Evolutionary conservation across 495 filamentous ascomycete genomes (phyloP).

Genomic region (Staphylotrichum longicolle): DNA sequence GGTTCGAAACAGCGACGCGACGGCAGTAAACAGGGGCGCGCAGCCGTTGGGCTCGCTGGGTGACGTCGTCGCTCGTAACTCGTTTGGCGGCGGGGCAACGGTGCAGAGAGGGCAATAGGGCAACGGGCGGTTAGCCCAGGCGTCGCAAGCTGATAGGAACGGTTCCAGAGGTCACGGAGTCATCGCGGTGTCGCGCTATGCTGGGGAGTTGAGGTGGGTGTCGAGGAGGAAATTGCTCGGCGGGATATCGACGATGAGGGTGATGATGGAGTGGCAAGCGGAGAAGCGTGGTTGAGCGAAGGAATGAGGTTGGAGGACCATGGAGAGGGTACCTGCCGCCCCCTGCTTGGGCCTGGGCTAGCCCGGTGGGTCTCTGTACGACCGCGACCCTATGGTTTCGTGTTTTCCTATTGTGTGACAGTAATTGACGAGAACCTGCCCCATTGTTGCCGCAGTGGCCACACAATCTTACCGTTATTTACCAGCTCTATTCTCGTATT

Average conservation of each 20-base stretch:
- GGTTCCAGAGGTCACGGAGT: background rate
- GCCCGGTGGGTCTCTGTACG: background rate
- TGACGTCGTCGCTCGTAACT: slow-evolving; percentile 3
- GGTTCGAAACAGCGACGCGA: slow-evolving; percentile 6
- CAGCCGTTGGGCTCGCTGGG: background rate
- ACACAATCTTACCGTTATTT: background rate
- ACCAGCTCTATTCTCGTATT: background rate
- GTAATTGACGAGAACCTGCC: too few relatives aligned
- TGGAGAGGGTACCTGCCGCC: slow-evolving; percentile 12
- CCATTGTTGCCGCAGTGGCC: too few relatives aligned
- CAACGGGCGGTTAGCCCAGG: background rate
- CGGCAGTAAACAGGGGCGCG: background rate
- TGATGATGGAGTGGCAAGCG: slow-evolving; percentile 8
- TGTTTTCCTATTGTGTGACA: background rate
- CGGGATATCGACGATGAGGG: slow-evolving; percentile 1
- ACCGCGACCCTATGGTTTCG: slow-evolving; percentile 5
- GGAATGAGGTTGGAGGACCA: slow-evolving; percentile 20
- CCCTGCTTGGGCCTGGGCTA: slow-evolving; percentile 1
- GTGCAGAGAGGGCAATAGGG: background rate
- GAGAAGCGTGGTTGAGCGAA: slow-evolving; percentile 13
- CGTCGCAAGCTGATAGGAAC: slow-evolving; percentile 1
- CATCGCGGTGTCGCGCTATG: slow-evolving; percentile 1
- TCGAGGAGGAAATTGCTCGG: background rate
- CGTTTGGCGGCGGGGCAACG: slow-evolving; percentile 13
- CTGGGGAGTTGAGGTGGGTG: background rate